Base-by-base conservation (phyloP, 2,329 filamentous ascomycete genomes). In the Cladophialophora chaetospira region DNA sequence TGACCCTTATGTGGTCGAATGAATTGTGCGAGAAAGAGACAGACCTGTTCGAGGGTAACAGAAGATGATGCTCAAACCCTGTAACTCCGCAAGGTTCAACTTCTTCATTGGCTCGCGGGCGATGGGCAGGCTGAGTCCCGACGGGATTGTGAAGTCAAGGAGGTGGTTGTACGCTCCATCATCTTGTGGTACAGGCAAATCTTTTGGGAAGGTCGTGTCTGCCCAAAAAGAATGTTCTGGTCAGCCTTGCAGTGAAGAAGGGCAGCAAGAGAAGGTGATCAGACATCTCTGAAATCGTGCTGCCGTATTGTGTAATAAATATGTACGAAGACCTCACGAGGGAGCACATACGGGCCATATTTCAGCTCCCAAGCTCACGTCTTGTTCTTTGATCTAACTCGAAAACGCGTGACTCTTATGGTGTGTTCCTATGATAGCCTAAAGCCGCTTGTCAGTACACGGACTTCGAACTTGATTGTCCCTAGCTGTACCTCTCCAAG, bases 101-200 rank as follows among this genome's bases (percentile, higher is more conserved):
- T 33, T 17, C 3, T 46, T 45, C 13, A 35, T 15, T 13, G 58
- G 58, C 11, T 40, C 43, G 8, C 45, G 54, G 6, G 61, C 65
- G 46, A 68, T 65, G 10, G 61, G 57, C 2, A 63, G 52, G 26
- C 70, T 67, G 13, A 73, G 73, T 11, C 70, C 67, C 3, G 65
- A 63, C 8, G 75, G 63, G 17, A 54, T 55, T 3, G 65, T 56
- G 9, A 53, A 60, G 52, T 63, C 64, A 8, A 59, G 48, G 8
- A 76, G 66, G 54, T 77, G 73, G 49, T 72, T 55, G 64, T 71
- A 73, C 38, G 72, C 70, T 38, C 72, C 72, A 55, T 77, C 73
- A 61, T 77, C 72, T 45, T 67, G 54, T 13, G 73, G 74, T 23
- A 69, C 60, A 19, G 74, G 73, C 13, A 75, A 62, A 58, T 70